Conservation (phyloP, 164 flowering plant genomes). For the Umbellularia californica region DNA sequence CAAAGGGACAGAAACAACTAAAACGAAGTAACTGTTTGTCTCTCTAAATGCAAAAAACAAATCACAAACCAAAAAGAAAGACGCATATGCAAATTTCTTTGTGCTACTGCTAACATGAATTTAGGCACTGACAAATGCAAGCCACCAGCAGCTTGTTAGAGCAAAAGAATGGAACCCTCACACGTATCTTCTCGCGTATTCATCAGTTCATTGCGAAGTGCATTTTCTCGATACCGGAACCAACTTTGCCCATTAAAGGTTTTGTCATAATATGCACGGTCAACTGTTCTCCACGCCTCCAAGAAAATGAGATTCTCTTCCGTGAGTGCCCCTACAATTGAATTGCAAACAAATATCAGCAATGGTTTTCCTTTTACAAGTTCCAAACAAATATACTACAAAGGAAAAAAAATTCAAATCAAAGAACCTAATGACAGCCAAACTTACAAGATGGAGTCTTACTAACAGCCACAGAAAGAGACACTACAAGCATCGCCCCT, state of each 20-base stretch:
- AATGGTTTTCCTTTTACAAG: background rate
- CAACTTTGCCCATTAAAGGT: conserved; percentile 94
- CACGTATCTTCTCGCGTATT: conserved; percentile 89
- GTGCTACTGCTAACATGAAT: background rate
- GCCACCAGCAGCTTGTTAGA: conserved; percentile 2
- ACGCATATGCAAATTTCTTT: background rate
- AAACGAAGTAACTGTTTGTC: background rate
- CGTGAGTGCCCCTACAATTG: conserved; percentile 66
- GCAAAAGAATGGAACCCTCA: conserved; percentile 23
- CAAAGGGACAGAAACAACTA: background rate
- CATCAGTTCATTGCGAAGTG: conserved; percentile 92
- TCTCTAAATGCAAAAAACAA: background rate
- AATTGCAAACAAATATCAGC: background rate
- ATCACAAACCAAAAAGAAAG: background rate
- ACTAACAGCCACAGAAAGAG: conserved; percentile 45
- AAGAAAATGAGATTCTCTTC: conserved; percentile 93
- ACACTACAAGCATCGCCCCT: conserved; percentile 46
- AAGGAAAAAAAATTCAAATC: background rate
- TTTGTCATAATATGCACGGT: conserved; percentile 94
- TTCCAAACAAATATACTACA: background rate
- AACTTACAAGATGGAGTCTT: conserved; percentile 67
- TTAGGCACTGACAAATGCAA: background rate
- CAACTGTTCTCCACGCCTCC: conserved; percentile 97
- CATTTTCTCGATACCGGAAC: conserved; percentile 94
- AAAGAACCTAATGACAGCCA: background rate